Base-by-base conservation (phyloP, 331 rosid species). In the Erythrophleum ivorense region DNA sequence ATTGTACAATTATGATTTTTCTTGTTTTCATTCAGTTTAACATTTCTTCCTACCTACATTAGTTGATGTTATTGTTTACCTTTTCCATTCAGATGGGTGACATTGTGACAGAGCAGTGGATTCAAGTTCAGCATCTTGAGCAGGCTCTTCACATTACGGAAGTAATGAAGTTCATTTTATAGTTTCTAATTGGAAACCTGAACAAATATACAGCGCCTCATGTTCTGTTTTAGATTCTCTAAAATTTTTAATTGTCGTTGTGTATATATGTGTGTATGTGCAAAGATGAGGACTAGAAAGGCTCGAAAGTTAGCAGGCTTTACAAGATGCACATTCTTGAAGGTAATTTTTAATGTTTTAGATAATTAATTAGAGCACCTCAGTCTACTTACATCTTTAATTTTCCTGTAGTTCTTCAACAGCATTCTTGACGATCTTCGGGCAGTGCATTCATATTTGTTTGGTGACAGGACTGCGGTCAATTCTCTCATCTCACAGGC, bases 61-160 rank as follows among this genome's bases (percentile, higher is more conserved):
- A 69, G 77, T 81, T 87, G 80, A 72, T 59, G 71, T 64, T 82
- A 67, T 72, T 73, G n/a, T 46, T 21, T 69, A 18, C 73, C 38
- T 70, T 55, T 85, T 85, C 76, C 76, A 81, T 85, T 85, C 86
- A 91, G 98, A 89, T 91, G 94, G 84, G 80, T 83, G 87, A 82
- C 76, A 75, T 91, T 72, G 92, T 95, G 76, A 88, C 90, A n/a
- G 96, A 95, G 78, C 97, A 88, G 75, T 93, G 98, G 99, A 89
- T 91, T 83, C 94, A 93, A 59, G 84, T 95, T 80, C 98, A 92
- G 88, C 94, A 87, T 79, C 99, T 95, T 58, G 97, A 95, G 91
- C 99, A 95, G 91, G 99, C 97, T 84, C 94, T 93, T 93, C 91
- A 91, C 71, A 76, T 87, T 70, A 49, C 94, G 54, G 75, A 91